Evolutionary conservation across 140 eudicot species (phyloP), one percentile per base, ranked within the genome.

Genomic region (Bidens hawaiensis): DNA sequence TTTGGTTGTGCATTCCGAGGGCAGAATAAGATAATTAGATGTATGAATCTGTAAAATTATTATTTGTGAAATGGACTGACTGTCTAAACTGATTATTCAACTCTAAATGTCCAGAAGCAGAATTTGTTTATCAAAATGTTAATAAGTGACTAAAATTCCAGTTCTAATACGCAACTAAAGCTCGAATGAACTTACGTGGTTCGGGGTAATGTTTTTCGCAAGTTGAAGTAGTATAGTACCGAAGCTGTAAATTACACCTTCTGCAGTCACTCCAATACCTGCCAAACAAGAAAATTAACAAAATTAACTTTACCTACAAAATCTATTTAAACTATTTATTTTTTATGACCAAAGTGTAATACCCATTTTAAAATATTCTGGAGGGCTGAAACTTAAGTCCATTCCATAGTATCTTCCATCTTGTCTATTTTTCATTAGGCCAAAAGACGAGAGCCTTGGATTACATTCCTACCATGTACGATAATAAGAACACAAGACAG

Each of bases 371-470:
- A 83, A 56, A 60, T 86, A 86, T 69, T 86, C 95, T 1, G 95
- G 95, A 53, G 97, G 97, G 72, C 89, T 86, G 74, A 82, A 89
- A 19, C 87, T 86, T 55, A 89, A 76, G 75, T 89, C 83, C 40
- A 85, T 89, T 42, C 93, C 83, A 67, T 89, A 85, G 77, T 91
- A 85, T 72, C 81, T 85, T 15, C 89, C 89, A 67, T 85, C 93
- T 75, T 85, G 75, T 49, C 95, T 86, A 52, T 86, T 83, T 78
- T 85, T 89, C 95, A 89, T 83, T 49, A 89, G 70, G 48, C 97
- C 97, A 79, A 86, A 83, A 67, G 90, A 86, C 47, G 97, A 90
- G 57, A 90, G 88, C 79, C 94, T 82, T n/a, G 95, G 97, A 76
- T 89, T 83, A 1, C 88, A 85, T 61, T 83, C 87, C 95, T 87